Percentiles rank a stretch among this genome's conserved stretches.
phyloP scores from a whole-genome alignment of 768 basidiomycete species.

The Tephrocybe sp. region DNA sequence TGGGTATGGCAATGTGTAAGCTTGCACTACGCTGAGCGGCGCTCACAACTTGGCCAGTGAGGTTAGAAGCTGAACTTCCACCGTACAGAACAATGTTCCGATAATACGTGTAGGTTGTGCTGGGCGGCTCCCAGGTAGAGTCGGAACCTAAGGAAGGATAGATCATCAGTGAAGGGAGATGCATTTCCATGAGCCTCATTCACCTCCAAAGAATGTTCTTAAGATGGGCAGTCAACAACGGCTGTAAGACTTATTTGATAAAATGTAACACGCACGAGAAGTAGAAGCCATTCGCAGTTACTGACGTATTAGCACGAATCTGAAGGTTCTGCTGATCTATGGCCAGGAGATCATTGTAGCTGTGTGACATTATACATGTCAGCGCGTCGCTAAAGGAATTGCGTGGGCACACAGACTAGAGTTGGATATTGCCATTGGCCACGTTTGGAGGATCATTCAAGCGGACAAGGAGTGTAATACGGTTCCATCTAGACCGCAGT shows the following conservation, averaged over 20 bases:
- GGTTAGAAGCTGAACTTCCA: conserved; percentile 45
- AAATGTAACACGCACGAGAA: conserved; percentile 54
- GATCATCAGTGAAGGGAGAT: conserved; percentile 14
- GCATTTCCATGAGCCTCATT: conserved; percentile 1
- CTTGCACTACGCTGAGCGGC: conserved; percentile 14
- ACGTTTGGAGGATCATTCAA: conserved; percentile 64
- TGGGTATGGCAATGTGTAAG: background rate
- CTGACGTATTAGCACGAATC: conserved; percentile 50
- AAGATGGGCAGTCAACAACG: background rate
- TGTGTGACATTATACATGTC: conserved; percentile 21
- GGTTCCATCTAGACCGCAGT: conserved; percentile 53
- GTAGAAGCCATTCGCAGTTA: conserved; percentile 67
- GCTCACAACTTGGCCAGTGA: conserved; percentile 32
- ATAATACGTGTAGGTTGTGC: conserved; percentile 69
- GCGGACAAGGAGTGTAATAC: conserved; percentile 71
- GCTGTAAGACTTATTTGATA: conserved; percentile 1
- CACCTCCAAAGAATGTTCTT: conserved; percentile 83
- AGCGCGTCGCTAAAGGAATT: background rate
- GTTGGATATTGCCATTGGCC: conserved; percentile 71
- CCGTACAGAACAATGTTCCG: conserved; percentile 71
- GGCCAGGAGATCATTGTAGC: conserved; percentile 68
- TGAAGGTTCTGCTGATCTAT: conserved; percentile 60
- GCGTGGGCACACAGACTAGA: conserved; percentile 51
- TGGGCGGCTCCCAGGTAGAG: conserved; percentile 66
- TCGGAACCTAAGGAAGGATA: conserved; percentile 47